Base-by-base conservation (phyloP, 805 yeast species). In the Yarrowia hollandica region DNA sequence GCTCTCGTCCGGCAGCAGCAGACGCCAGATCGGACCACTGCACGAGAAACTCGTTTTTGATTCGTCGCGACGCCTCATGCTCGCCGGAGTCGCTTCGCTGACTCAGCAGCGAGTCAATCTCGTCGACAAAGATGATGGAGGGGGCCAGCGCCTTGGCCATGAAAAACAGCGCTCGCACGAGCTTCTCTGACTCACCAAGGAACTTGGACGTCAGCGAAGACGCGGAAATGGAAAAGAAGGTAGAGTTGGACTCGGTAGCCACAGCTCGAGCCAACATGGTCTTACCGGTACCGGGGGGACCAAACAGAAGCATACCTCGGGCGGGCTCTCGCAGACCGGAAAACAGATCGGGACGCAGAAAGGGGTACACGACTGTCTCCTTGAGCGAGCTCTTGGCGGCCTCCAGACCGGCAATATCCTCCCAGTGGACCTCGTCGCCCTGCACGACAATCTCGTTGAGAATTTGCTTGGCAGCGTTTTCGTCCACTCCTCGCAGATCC, bases 201-300 rank as follows among this genome's bases (percentile, higher is more conserved):
- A 61, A 83, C 66, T 83, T 83, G 15, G 97, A 90, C 2, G 96
- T 87, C 62, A 92, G 77, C 5, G 95, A 86, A 0, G 96, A 88
- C 1, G 97, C 95, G 64, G 92, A 85, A 28, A 92, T 90, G 21
- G 94, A 83, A 71, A 92, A 92, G 69, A 92, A 92, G 0, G 97
- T 91, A 0, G 96, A 89, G 61, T 86, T 85, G 7, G 96, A 86
- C 74, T 94, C 98, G 2, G 95, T 88, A 2, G 97, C 98, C 2
- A 94, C 97, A 0, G 98, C 96, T 63, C 96, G 78, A 0, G 97
- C 97, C 64, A 92, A 79, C 98, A 92, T 91, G 0, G 97, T 91
- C 69, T 94, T 92, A 60, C 98, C 98, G 0, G 98, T 92, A n/a
- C 99, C 99, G 0, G 98, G 97, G 2, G 99, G 98, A 0, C 99